Conservation (phyloP, 345 rosid genomes). For the Trapa incisa region DNA sequence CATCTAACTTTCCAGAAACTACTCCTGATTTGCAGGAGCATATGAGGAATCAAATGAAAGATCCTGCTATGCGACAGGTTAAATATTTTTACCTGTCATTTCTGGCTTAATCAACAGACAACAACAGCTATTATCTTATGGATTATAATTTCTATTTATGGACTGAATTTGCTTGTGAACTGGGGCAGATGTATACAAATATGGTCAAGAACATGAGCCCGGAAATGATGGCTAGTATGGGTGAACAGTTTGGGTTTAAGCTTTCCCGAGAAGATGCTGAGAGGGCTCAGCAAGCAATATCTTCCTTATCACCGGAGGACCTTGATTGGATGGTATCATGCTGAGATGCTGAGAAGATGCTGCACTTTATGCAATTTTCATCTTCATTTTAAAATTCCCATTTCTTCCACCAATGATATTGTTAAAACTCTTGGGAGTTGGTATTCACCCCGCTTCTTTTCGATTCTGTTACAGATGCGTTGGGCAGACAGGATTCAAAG, state of each 20-base stretch:
- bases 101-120: neutral
- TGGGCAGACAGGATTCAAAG: slow-evolving; percentile 83
- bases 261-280: slow-evolving; percentile 78
- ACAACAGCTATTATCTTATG: neutral
- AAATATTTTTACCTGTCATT: neutral
- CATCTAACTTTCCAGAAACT: slow-evolving; percentile 30
- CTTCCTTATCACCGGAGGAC: slow-evolving; percentile 70
- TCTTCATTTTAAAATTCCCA: too few relatives aligned
- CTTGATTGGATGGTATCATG: slow-evolving; percentile 69
- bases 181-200: slow-evolving; percentile 59
- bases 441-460: neutral
- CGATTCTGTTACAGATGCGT: slow-evolving; percentile 47
- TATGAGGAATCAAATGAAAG: slow-evolving; percentile 85
- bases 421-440: neutral
- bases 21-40: slow-evolving; percentile 73
- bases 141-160: neutral
- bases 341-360: too few relatives aligned
- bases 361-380: too few relatives aligned
- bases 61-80: slow-evolving; percentile 90
- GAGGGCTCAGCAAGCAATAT: slow-evolving; percentile 84
- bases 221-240: slow-evolving; percentile 91
- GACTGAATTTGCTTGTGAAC: slow-evolving; percentile 9
- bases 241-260: slow-evolving; percentile 82
- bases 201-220: slow-evolving; percentile 90
- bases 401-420: neutral